Conservation (phyloP, 208 protist species). For the Wallacemonas sp. region DNA sequence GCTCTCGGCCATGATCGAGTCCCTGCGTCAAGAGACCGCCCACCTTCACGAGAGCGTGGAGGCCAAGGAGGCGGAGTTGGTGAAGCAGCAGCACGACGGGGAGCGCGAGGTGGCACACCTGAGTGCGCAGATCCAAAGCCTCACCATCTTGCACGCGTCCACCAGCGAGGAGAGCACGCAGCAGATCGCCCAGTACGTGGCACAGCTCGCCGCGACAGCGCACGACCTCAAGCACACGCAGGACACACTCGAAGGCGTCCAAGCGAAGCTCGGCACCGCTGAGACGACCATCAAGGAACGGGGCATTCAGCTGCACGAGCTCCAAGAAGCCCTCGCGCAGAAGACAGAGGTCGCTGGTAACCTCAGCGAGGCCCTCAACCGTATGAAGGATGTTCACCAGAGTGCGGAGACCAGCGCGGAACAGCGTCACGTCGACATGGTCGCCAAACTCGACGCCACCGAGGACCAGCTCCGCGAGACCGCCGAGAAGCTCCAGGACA, state of each 20-base stretch:
- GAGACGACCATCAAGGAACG: neutral
- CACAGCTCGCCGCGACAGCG: conserved; percentile 11
- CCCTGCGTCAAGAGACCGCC: neutral
- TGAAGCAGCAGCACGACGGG: neutral
- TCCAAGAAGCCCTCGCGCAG: conserved; percentile 2
- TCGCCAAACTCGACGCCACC: conserved; percentile 17
- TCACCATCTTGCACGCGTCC: conserved; percentile 15
- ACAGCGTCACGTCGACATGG: neutral
- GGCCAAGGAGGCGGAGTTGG: neutral
- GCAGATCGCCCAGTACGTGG: conserved; percentile 16
- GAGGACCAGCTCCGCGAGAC: conserved; percentile 31
- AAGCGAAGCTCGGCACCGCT: neutral
- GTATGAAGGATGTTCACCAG: conserved; percentile 16
- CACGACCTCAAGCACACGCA: neutral
- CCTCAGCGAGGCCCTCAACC: conserved; percentile 7
- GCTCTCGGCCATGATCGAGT: neutral
- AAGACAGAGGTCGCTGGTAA: conserved; percentile 9
- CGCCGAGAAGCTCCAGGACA: conserved; percentile 29
- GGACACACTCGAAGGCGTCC: neutral
- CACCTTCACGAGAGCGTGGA: neutral
- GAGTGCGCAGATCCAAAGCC: conserved; percentile 2
- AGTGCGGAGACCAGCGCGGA: neutral
- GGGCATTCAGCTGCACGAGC: conserved; percentile 1
- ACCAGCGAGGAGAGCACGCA: conserved; percentile 1
- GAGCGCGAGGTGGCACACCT: conserved; percentile 10